Evolutionary conservation across 495 filamentous ascomycete species (phyloP), one percentile per base, ranked within the genome.

Genomic region (Pyrenula massariospora): DNA sequence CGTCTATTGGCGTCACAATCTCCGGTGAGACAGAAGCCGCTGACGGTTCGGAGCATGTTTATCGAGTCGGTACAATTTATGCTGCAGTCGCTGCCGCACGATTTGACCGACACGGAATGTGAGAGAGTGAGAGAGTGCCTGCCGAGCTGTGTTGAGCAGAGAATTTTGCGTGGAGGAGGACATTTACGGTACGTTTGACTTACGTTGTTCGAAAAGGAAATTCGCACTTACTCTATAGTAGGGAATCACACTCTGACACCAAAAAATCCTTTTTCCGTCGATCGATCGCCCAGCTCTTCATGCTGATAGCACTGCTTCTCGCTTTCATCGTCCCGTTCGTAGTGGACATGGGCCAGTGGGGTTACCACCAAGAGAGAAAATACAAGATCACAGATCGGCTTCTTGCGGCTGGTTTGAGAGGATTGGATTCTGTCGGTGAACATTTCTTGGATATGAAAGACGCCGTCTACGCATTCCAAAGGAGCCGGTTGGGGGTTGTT

Each of bases 301-400:
- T 42, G 31, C 15, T 42, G 31, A 15, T 42, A 8, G 31, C 50
- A 24, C 20, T 52, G 50, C 22, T 52, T 8, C n/a, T 52, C n/a
- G 50, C 50, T 52, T 8, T 52, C 8, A 20, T 52, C 8, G 8
- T 52, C 8, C 50, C 50, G 8, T 52, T 21, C 50, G 20, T 52
- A 5, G 20, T 24, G 20, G 50, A 10, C 5, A 8, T 52, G 19
- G 50, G 8, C 8, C n/a, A 24, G 19, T 21, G 50, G 19, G n/a
- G 8, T 24, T 84, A 84, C 55, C 67, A 73, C 42, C 86, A 82
- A 59, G 86, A 88, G 57, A 79, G 83, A n/a, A 72, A 79, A 25
- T 74, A 86, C 64, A 78, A 71, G 56, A 72, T 88, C 48, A 79
- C 76, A 0, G 76, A 84, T 56, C 75, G 75, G 5, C 47, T 84